phyloP scores from a whole-genome alignment of 2,329 filamentous ascomycete genomes.

The Colletotrichum viniferum region DNA sequence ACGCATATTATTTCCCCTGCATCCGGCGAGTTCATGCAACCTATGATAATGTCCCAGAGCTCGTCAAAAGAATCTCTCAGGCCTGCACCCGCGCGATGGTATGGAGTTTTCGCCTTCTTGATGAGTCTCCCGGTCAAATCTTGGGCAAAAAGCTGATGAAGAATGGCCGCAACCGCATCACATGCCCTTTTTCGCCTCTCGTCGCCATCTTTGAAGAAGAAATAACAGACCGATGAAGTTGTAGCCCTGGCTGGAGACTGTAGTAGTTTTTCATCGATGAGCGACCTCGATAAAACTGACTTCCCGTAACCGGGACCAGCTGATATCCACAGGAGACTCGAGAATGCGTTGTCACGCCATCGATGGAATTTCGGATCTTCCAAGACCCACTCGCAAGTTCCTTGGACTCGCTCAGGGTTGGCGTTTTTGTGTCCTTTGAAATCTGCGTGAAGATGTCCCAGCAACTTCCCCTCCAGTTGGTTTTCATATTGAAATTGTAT shows the following conservation, averaged over 20 bases:
- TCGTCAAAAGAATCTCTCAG: background rate
- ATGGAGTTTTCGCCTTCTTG: background rate
- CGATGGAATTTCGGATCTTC: background rate
- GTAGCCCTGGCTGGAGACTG: background rate
- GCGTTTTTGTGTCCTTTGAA: background rate
- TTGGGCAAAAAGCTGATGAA: background rate
- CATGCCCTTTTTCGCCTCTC: background rate
- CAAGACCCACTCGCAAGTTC: background rate
- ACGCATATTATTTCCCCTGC: background rate
- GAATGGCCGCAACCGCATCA: background rate
- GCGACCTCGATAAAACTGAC: background rate
- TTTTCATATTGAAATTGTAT: background rate
- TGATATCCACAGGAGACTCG: background rate
- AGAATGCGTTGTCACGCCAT: background rate
- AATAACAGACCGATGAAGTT: background rate
- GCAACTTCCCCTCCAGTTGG: fast-evolving
- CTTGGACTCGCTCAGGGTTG: background rate
- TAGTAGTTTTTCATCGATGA: background rate
- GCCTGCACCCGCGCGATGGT: background rate
- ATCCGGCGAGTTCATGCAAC: fast-evolving
- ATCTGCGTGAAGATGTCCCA: fast-evolving
- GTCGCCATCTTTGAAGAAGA: background rate
- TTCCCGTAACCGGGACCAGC: background rate
- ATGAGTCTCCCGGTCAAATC: background rate
- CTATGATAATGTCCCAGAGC: background rate